Evolutionary conservation across 768 basidiomycete genomes (phyloP), one percentile per base, ranked within the genome.

Genomic region (Asterophora lycoperdoides): DNA sequence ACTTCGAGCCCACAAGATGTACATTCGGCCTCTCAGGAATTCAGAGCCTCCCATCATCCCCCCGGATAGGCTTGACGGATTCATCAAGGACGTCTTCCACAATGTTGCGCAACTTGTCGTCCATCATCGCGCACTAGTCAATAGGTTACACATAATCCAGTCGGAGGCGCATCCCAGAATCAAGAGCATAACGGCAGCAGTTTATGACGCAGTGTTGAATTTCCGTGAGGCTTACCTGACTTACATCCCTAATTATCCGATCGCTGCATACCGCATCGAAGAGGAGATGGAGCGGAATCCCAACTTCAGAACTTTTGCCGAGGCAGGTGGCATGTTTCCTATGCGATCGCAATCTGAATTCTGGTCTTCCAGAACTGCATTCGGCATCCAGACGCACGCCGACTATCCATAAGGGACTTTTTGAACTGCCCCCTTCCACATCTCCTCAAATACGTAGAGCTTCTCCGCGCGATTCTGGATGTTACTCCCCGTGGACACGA

Each of bases 211-310:
- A 1, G 91, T 92, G 3, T 74, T 97, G 50, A 90, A 95, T 59
- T 97, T 96, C 73, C 79, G 91, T 2, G 87, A 90, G 44, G 86
- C 89, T 14, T 99, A 99, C 64, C 80, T 94, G 75, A 86, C 91
- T 49, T 98, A 96, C 58, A 81, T 92, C 55, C 81, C 89, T 13
- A 86, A 94, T 70, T 91, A 93, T 68, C 94, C 95, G 1, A 88
- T 92, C 37, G 94, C 94, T 0, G 86, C 86, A 4, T 89, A 89
- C 62, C 72, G 87, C 33, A 85, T 97, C 48, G 89, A 91, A 41
- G 85, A 93, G 30, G 95, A 96, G 71, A 80, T 86, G 71, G 84
- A 78, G 19, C 84, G 74, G 42, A 97, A 96, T 59, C 70, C 75
- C 0, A 69, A 76, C 2, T 97, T 99, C 72, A 82, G 81, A 58